Evolutionary conservation across 345 rosid genomes (phyloP), one percentile per base, ranked within the genome.

Genomic region (Erucastrum elatum): DNA sequence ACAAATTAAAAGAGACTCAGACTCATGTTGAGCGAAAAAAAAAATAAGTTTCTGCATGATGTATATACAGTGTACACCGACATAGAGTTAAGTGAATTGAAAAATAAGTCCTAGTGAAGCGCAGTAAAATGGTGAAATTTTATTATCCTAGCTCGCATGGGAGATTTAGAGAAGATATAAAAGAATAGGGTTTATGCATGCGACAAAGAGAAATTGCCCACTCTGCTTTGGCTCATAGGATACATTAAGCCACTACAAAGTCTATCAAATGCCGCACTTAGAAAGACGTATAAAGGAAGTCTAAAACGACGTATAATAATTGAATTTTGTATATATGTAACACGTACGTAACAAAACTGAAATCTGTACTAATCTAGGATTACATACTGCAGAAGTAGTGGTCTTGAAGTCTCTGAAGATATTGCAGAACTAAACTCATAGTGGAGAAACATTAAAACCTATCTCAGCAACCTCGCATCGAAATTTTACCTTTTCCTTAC

Each of bases 1-100:
- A 80, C 87, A 85, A 80, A 80, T 76, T 44, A 60, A 61, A 72
- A 72, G 49, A 56, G 76, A 64, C 49, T 37, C 59, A 70, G 76
- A 64, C 49, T 37, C 59, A 70, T 5, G 29, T 53, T 53, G 16
- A 53, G 3, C 15, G 8, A 58, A 58, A 59, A 26, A n/a, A 53
- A 58, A 30, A n/a, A 17, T 31, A 71, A 64, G 51, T 58, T 64
- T 78, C 21, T 27, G 39, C 72, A 78, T 71, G 55, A 41, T 58
- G 63, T 66, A 53, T 65, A n/a, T 34, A 51, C 25, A 16, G 2
- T 6, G 16, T 51, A 55, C 61, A 60, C 68, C 37, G 74, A 60
- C 74, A 67, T 29, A 41, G 29, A 39, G 2, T 17, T 9, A 65
- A 65, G 55, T 35, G 58, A 26, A 39, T 6, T 55, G 74, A 33